Conservation (phyloP, 345 rosid genomes). For the Melaleuca alternifolia region DNA sequence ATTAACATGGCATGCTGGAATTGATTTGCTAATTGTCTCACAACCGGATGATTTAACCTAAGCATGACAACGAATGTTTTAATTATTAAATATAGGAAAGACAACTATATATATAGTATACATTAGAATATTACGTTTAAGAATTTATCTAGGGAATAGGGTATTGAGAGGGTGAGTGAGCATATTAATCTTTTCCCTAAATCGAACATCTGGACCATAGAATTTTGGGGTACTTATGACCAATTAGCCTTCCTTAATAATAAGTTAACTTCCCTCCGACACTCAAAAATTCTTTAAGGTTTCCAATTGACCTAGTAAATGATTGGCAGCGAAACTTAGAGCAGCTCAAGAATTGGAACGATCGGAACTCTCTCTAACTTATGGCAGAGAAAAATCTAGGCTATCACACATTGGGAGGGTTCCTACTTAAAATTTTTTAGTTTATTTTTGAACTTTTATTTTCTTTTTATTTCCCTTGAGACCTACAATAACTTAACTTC, state of each 20-base stretch:
- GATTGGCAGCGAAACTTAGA: neutral
- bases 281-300: neutral
- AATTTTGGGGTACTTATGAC: neutral
- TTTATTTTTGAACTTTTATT: neutral
- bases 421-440: neutral
- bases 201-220: neutral
- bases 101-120: too few relatives aligned
- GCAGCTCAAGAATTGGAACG: neutral
- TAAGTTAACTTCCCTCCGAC: neutral
- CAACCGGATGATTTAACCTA: too few relatives aligned
- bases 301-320: neutral
- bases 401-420: neutral
- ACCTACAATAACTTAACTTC: neutral
- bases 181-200: neutral
- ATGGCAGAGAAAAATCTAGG: neutral
- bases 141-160: neutral
- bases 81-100: too few relatives aligned
- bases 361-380: fast-evolving
- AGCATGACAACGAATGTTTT: too few relatives aligned
- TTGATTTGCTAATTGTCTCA: too few relatives aligned
- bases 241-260: neutral
- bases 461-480: neutral
- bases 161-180: neutral
- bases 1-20: too few relatives aligned
- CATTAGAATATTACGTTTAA: too few relatives aligned